Base-by-base conservation (phyloP, 441 rosid genomes). In the Gossypium armourianum region DNA sequence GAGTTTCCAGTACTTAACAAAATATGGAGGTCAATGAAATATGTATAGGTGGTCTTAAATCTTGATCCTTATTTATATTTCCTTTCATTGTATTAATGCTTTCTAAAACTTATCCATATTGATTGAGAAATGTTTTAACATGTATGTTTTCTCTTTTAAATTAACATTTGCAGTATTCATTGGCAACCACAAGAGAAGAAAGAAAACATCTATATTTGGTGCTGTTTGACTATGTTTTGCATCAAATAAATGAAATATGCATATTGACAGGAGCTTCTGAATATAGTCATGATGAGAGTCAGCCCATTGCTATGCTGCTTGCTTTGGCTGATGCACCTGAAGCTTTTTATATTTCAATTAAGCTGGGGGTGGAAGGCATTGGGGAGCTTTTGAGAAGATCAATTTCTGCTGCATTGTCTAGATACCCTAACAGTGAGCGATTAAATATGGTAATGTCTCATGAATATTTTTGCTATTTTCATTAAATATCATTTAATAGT, bases 351-450 rank as follows among this genome's bases (percentile, higher is more conserved):
- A 91, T 92, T 74, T 86, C 99, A 83, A 87, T 95, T 78, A 96
- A 87, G 86, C 93, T 89, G 73, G 99, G 99, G 55, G 84, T 93
- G 60, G 96, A 92, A 81, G 98, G 99, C 76, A 90, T 90, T 69
- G 97, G 90, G 49, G 97, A 90, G 83, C 90, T 96, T 79, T 77
- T 93, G 79, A 89, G 98, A 83, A 90, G 94, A 86, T 89, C 98
- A 76, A 80, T 96, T 80, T 84, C 94, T 66, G 81, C 85, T 75
- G 85, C 91, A 78, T 82, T 96, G 78, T 85, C 92, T 74, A 87
- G 93, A 79, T 86, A 90, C 78, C 87, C 92, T 74, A 96, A 90
- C 75, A 91, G 86, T 8, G 97, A 90, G 74, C 91, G 97, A 50
- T 83, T 93, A 56, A 88, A 86, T 78, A 79, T 76, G 98, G 99